Conservation (phyloP, 2,329 filamentous ascomycete genomes). For the Hypoxylon sp. region DNA sequence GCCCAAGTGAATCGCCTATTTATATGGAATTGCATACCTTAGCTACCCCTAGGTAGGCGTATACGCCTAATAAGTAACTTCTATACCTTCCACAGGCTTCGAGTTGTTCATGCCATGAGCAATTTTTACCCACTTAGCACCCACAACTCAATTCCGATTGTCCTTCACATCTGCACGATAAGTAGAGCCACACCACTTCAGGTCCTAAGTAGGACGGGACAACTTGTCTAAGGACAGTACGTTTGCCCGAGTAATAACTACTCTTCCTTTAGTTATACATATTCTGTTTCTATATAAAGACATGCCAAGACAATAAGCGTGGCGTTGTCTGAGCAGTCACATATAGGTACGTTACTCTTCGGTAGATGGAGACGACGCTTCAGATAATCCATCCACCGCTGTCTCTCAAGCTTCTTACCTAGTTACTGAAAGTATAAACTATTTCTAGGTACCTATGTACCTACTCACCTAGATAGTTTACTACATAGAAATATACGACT, state of each 20-base stretch:
- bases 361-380: not conserved
- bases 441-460: too few species aligned
- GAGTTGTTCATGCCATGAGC: too few species aligned
- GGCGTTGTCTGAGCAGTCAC: not conserved
- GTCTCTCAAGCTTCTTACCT: not conserved
- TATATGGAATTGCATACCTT: too few species aligned
- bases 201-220: not conserved
- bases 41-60: too few species aligned
- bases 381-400: not conserved
- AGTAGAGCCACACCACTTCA: not conserved
- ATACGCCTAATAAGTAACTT: too few species aligned
- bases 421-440: too few species aligned
- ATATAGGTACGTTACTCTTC: not conserved
- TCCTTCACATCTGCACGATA: not conserved
- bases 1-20: too few species aligned
- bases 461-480: too few species aligned
- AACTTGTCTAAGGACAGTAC: not conserved
- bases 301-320: not conserved
- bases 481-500: too few species aligned
- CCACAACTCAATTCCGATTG: too few species aligned
- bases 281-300: not conserved
- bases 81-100: too few species aligned
- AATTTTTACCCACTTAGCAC: too few species aligned
- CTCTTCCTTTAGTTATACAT: not conserved
- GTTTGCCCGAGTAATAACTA: not conserved